Conservation (phyloP, 2,329 filamentous ascomycete species). For the Phialophora tarda region DNA sequence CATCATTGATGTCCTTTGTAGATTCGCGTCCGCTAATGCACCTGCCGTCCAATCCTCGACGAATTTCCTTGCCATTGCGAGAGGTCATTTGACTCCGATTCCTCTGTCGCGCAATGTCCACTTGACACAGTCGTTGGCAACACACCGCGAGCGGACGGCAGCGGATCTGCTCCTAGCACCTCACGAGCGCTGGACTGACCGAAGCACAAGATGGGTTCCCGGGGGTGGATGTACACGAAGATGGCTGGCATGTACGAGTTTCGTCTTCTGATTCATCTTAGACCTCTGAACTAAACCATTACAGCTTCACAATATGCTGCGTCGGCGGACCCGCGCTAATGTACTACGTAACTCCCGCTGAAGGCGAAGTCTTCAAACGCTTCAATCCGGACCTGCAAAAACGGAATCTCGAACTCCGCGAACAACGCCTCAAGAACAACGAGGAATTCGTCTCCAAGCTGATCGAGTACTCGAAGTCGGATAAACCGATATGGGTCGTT, state of each 20-base stretch:
- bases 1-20: conserved; percentile 17
- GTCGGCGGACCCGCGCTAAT: conserved; percentile 87
- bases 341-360: conserved; percentile 72
- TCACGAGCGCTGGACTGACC: neutral
- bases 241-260: conserved; percentile 67
- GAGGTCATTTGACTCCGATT: neutral
- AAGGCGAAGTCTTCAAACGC: conserved; percentile 86
- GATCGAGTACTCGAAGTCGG: conserved; percentile 87
- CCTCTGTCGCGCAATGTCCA: neutral
- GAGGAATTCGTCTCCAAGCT: conserved; percentile 82
- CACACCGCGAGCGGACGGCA: neutral
- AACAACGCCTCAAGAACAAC: conserved; percentile 80
- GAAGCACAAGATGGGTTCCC: conserved; percentile 40
- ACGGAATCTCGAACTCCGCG: conserved; percentile 78
- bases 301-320: conserved; percentile 72
- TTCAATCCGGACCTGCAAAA: conserved; percentile 97
- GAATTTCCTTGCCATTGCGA: neutral
- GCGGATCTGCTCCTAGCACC: neutral
- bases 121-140: neutral
- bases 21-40: neutral
- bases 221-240: conserved; percentile 63
- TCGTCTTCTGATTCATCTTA: conserved; percentile 17
- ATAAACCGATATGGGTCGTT: conserved; percentile 73
- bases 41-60: neutral
- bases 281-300: neutral